These are phyloP conservation scores for Leccinum aurantiacum DNA, from an alignment of 768 basidiomycete genomes.

Conservation along the genomic window DNA sequence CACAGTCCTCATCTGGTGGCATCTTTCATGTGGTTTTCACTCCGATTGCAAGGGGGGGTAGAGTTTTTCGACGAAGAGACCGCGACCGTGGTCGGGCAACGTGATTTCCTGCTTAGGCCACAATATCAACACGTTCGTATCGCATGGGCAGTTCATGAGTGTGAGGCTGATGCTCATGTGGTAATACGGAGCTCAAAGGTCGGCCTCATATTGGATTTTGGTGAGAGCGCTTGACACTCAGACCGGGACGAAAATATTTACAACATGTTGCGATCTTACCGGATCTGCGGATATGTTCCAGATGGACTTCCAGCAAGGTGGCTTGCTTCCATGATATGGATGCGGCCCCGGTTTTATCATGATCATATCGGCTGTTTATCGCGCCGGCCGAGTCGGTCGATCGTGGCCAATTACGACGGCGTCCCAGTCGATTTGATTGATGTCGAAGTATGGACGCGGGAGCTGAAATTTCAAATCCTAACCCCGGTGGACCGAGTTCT, in stretches of 20 bases:
- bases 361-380: background rate
- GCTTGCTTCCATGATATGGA: background rate
- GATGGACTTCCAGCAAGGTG: background rate
- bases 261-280: background rate
- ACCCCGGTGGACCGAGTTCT: background rate
- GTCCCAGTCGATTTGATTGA: constrained; percentile 1
- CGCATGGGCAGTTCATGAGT: background rate
- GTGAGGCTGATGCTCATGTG: background rate
- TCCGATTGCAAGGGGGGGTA: background rate
- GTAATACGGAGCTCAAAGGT: background rate
- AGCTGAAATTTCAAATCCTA: background rate
- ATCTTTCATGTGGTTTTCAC: background rate
- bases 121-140: background rate
- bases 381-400: background rate
- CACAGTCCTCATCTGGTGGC: background rate
- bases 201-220: background rate
- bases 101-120: background rate
- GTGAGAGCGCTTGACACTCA: background rate
- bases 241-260: background rate
- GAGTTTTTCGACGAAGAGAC: background rate
- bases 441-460: background rate
- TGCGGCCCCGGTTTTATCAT: constrained; percentile 12
- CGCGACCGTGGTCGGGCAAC: background rate
- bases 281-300: background rate
- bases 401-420: constrained; percentile 1